Conservation (phyloP, 768 basidiomycete species). For the Cyclocybe aegerita region DNA sequence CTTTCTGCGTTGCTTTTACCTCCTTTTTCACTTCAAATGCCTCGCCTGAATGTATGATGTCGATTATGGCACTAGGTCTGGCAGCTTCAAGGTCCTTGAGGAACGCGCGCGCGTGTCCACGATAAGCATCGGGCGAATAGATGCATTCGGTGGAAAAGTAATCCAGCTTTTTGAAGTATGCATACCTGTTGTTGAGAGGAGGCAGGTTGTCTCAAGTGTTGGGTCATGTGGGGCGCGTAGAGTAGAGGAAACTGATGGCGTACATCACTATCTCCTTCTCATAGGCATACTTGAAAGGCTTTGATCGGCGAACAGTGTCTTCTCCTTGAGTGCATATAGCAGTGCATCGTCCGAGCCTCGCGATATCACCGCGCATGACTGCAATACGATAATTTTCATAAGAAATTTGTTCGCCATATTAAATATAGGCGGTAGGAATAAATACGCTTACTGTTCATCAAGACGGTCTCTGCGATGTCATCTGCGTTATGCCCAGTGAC, state of each 20-base stretch:
- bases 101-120: constrained; percentile 92
- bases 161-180: constrained; percentile 98
- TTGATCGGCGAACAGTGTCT: constrained; percentile 93
- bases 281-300: constrained; percentile 99
- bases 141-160: constrained; percentile 99
- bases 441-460: constrained; percentile 89
- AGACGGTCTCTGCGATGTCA: constrained; percentile 96
- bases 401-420: constrained; percentile 5
- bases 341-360: constrained; percentile 90
- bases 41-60: constrained; percentile 96
- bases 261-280: constrained; percentile 99
- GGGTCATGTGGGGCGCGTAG: not conserved
- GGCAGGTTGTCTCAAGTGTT: constrained; percentile 1
- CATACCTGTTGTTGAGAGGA: constrained; percentile 64
- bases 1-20: constrained; percentile 80
- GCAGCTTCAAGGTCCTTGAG: constrained; percentile 95
- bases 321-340: constrained; percentile 94
- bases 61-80: constrained; percentile 92
- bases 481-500: constrained; percentile 99
- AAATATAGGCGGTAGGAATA: not conserved
- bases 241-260: constrained; percentile 20
- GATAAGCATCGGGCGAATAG: constrained; percentile 97
- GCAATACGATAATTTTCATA: constrained; percentile 6
- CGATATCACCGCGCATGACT: constrained; percentile 99
- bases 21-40: constrained; percentile 85